These are phyloP conservation scores for Lignosus rhinocerotis DNA, from an alignment of 1,284 basidiomycete genomes.

Conservation along the genomic window DNA sequence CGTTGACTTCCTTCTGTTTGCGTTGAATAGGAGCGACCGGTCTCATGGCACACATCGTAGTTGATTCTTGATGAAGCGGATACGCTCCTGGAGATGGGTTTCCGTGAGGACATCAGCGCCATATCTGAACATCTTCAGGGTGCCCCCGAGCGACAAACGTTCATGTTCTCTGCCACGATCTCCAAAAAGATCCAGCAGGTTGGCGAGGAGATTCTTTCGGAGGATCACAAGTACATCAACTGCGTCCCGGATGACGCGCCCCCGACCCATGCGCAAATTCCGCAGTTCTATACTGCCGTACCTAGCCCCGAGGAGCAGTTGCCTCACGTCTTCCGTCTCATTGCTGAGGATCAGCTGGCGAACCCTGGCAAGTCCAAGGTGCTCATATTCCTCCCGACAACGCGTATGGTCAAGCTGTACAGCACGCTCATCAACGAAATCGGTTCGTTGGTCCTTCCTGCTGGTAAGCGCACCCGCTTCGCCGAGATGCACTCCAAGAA, in stretches of 20 bases:
- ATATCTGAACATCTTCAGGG: slow-evolving; percentile 75
- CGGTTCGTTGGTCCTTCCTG: slow-evolving; percentile 42
- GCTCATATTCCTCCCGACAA: slow-evolving; percentile 90
- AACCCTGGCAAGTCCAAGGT: slow-evolving; percentile 76
- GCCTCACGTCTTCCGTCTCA: slow-evolving; percentile 76
- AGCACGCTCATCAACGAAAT: slow-evolving; percentile 63
- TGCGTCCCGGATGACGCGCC: slow-evolving; percentile 53
- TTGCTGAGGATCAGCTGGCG: slow-evolving; percentile 88
- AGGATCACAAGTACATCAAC: slow-evolving; percentile 65
- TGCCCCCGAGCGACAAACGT: slow-evolving; percentile 77
- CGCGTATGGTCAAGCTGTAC: slow-evolving; percentile 83
- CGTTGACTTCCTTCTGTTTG: slow-evolving; percentile 25
- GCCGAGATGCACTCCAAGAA: slow-evolving; percentile 90
- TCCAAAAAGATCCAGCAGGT: slow-evolving; percentile 66
- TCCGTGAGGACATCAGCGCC: slow-evolving; percentile 84
- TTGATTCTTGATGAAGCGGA: slow-evolving; percentile 96
- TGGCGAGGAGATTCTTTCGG: slow-evolving; percentile 51
- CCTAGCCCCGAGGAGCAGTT: slow-evolving; percentile 71
- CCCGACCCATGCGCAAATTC: slow-evolving; percentile 78
- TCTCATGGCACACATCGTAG: slow-evolving; percentile 38
- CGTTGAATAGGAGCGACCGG: not conserved
- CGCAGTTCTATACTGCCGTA: slow-evolving; percentile 83
- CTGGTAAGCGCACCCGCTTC: slow-evolving; percentile 52
- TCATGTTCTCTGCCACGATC: slow-evolving; percentile 93
- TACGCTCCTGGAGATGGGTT: slow-evolving; percentile 95